Percentiles rank a stretch among this genome's conserved stretches.
Evolutionary conservation across 1,284 basidiomycete species (phyloP).

Genomic region (Bondarzewia mesenterica): DNA sequence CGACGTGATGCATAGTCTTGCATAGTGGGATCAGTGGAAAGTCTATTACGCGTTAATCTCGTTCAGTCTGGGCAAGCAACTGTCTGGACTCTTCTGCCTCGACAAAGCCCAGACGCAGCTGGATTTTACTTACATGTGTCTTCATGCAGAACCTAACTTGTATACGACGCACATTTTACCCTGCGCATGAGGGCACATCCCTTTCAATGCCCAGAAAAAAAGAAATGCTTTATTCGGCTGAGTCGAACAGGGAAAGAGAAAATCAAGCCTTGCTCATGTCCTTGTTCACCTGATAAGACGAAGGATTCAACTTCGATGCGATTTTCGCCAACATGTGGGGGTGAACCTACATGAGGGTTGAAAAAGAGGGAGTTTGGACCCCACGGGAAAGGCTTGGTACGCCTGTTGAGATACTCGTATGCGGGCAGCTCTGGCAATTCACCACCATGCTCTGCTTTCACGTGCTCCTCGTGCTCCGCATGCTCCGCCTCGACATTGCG

Average conservation of each 20-base stretch:
- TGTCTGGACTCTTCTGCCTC: no score
- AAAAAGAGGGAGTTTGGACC: slow-evolving; percentile 76
- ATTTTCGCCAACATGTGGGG: neutral
- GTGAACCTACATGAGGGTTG: slow-evolving; percentile 53
- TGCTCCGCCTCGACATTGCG: slow-evolving; percentile 74
- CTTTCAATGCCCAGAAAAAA: no score
- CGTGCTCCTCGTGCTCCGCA: slow-evolving; percentile 60
- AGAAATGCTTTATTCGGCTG: neutral
- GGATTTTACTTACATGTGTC: no score
- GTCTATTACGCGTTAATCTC: no score
- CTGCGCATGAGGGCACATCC: no score
- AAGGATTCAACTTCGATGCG: no score
- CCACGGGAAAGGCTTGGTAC: slow-evolving; percentile 77
- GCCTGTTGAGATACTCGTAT: slow-evolving; percentile 72
- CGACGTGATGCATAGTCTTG: no score
- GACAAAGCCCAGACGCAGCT: no score
- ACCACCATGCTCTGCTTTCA: slow-evolving; percentile 70
- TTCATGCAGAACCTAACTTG: no score
- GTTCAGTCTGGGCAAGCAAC: no score
- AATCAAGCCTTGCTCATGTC: slow-evolving; percentile 37
- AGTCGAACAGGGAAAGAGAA: slow-evolving; percentile 1
- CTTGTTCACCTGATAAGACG: slow-evolving; percentile 45
- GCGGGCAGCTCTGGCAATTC: slow-evolving; percentile 61
- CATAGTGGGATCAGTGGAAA: no score
- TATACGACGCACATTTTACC: no score